Evolutionary conservation across 148 eudicot genomes (phyloP), one percentile per base, ranked within the genome.

Genomic region (Silene conica): DNA sequence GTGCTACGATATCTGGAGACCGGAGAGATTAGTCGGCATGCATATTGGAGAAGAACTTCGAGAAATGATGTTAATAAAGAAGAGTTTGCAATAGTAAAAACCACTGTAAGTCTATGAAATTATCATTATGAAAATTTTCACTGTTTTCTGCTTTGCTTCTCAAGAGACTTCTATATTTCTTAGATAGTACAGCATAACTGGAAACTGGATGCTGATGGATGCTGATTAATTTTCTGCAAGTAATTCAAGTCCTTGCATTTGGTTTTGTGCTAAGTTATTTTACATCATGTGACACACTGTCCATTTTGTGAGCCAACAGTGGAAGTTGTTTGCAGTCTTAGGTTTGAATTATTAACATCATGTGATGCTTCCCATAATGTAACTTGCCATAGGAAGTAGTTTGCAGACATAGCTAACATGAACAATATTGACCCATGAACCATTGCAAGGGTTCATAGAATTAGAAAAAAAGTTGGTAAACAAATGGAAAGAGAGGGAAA

Each of bases 1-100:
- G 90, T 74, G 77, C 55, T 83, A 65, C 96, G 96, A 63, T 90
- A 78, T 85, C 57, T 93, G 75, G 81, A 89, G 48, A 86, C 90
- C 61, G 92, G 93, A 59, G 85, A 86, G 70, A 63, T 90, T 23
- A 83, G 81, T 48, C 79, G 60, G 58, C 91, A 93, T 78, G 88
- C 92, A n/a, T 82, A 67, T 59, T 86, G 76, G 82, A 91, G 94
- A 79, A 83, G 43, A 38, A 6, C 43, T 38, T 38, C 43, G 7
- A 7, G 52, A 79, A 80, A 15, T 21, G 73, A 73, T 80, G 23
- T 43, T 26, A 55, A 50, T 58, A 87, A 73, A 61, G 69, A 75
- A 72, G 78, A 77, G 65, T 65, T 71, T 69, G 71, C 78, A 41
- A 70, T 55, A 56, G 82, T 74, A 48, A 78, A 48, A 25, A 80